Conservation (phyloP, 1,284 basidiomycete genomes). For the Papiliotrema terrestris region DNA sequence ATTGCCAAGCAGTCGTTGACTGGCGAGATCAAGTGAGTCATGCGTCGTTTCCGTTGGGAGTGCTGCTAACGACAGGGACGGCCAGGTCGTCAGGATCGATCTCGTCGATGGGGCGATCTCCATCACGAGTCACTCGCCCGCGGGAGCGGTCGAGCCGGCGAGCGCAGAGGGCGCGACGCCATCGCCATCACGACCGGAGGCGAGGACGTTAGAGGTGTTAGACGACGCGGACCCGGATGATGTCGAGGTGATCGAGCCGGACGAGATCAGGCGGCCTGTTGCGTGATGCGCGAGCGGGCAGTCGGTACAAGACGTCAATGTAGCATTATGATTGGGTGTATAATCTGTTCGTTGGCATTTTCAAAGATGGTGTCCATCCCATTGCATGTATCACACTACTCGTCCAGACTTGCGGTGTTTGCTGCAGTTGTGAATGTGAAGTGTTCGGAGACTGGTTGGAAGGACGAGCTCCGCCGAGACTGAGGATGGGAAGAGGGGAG, state of each 20-base stretch:
- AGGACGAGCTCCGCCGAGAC: too few relatives aligned
- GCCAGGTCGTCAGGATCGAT: constrained; percentile 61
- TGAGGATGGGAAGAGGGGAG: too few relatives aligned
- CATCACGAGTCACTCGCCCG: constrained; percentile 16
- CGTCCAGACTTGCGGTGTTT: too few relatives aligned
- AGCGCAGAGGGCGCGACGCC: neutral
- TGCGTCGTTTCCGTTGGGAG: neutral
- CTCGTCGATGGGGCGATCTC: constrained; percentile 52
- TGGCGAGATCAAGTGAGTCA: constrained; percentile 65
- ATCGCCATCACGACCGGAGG: constrained; percentile 4
- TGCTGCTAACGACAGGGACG: constrained; percentile 47
- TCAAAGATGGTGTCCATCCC: too few relatives aligned
- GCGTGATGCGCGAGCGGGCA: neutral
- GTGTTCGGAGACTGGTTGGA: too few relatives aligned
- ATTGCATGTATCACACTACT: neutral
- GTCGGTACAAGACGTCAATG: neutral
- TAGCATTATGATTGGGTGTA: neutral
- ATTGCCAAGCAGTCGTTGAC: constrained; percentile 69
- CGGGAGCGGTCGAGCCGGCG: constrained; percentile 1
- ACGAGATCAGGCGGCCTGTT: neutral
- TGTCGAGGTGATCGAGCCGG: neutral
- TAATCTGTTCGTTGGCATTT: neutral
- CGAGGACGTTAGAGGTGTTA: constrained; percentile 17
- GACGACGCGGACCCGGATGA: constrained; percentile 15
- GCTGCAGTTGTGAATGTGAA: too few relatives aligned